These are phyloP conservation scores for Anethum foeniculum DNA, from an alignment of 140 eudicot genomes.

Conservation along the genomic window DNA sequence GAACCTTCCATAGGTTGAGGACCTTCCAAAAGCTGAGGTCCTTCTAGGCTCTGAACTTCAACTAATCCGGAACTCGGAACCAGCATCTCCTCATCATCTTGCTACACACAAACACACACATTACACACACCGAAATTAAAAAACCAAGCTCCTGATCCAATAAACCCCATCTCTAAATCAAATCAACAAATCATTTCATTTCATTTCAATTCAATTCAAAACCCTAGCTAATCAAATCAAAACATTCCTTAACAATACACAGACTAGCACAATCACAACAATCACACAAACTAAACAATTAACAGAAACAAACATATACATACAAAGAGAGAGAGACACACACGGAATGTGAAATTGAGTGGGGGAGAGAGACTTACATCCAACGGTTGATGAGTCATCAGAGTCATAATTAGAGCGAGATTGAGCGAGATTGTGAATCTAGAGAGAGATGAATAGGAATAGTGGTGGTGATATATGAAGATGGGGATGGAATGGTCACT, in stretches of 20 bases:
- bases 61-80: slow-evolving; percentile 62
- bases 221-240: slow-evolving; percentile 29
- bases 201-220: slow-evolving; percentile 20
- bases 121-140: slow-evolving; percentile 4
- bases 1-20: slow-evolving; percentile 47
- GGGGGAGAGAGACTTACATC: slow-evolving; percentile 32
- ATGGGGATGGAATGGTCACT: slow-evolving; percentile 2
- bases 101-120: slow-evolving; percentile 24
- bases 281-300: slow-evolving; percentile 3
- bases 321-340: neutral
- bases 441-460: neutral
- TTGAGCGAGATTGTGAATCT: slow-evolving; percentile 25
- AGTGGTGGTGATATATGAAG: neutral
- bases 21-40: slow-evolving; percentile 36
- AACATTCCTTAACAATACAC: neutral
- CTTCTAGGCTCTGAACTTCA: slow-evolving; percentile 72
- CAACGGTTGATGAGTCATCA: slow-evolving; percentile 52
- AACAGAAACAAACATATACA: neutral
- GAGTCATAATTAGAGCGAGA: slow-evolving; percentile 35
- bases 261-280: neutral
- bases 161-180: slow-evolving; percentile 21
- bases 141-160: slow-evolving; percentile 14
- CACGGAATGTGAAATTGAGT: neutral
- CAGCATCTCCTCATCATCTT: slow-evolving; percentile 91
- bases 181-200: slow-evolving; percentile 32